phyloP scores from a whole-genome alignment of 2,329 filamentous ascomycete genomes.

The Incumbomyces lentus region DNA sequence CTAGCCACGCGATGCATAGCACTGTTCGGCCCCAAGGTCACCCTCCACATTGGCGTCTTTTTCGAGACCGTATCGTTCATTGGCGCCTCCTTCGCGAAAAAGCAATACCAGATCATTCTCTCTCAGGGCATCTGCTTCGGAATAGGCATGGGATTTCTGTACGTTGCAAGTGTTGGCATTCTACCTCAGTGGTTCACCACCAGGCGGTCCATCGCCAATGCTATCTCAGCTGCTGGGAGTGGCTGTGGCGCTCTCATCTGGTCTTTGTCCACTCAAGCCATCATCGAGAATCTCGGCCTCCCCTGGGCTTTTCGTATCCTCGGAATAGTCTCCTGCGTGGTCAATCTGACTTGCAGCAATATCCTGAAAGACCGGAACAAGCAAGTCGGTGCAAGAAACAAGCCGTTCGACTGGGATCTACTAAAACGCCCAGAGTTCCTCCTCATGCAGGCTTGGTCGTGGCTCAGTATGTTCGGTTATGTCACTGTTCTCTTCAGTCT shows the following conservation, averaged over 20 bases:
- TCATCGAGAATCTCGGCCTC: constrained; percentile 47
- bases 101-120: constrained; percentile 52
- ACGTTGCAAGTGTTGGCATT: constrained; percentile 47
- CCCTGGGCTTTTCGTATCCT: constrained; percentile 53
- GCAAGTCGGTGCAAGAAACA: constrained; percentile 41
- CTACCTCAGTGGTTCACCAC: constrained; percentile 54
- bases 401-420: constrained; percentile 43
- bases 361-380: constrained; percentile 50
- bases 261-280: constrained; percentile 46
- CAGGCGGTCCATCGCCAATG: constrained; percentile 48
- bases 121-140: constrained; percentile 53
- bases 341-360: constrained; percentile 44
- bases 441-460: constrained; percentile 48
- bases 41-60: constrained; percentile 17
- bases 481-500: constrained; percentile 55
- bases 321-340: constrained; percentile 38
- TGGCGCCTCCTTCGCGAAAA: constrained; percentile 39
- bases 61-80: constrained; percentile 17
- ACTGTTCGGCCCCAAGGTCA: constrained; percentile 12
- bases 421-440: constrained; percentile 46
- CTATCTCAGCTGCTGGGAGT: constrained; percentile 48
- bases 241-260: constrained; percentile 52
- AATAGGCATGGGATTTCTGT: constrained; percentile 52
- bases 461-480: constrained; percentile 55
- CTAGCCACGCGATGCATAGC: constrained; percentile 18